Evolutionary conservation across 2,329 filamentous ascomycete species (phyloP), one percentile per base, ranked within the genome.

Genomic region (Aquanectria penicillioides): DNA sequence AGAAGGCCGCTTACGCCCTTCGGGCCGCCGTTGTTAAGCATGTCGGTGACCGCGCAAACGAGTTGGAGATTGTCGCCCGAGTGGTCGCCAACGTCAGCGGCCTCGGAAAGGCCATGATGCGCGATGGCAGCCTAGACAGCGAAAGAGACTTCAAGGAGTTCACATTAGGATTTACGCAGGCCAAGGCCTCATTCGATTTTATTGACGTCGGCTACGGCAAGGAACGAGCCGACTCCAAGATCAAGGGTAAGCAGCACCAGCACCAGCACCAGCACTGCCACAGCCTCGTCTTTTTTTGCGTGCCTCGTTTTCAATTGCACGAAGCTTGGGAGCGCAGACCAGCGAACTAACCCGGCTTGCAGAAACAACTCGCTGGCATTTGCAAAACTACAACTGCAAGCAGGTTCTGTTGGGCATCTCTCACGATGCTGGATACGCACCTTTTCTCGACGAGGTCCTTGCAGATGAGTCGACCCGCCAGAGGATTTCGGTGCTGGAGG

Each of bases 381-480:
- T 89, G 41, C 77, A 79, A 63, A 88, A 88, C 60, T 74, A 80
- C 62, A 88, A 87, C 68, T 89, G 87, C 77, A 85, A 82, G 67
- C 82, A 87, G 64, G 78, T 89, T 43, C 73, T 89, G 28, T 76
- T 89, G 29, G 87, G 86, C 40, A 80, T 88, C 47, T 87, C 85
- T 2, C 86, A 88, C 65, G 86, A 89, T 67, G 78, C 84, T 22
- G 81, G 81, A 7, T 89, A 89, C 66, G 84, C 83, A 5, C 80
- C 85, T 8, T 85, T 88, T 62, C 72, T 89, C 17, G 81, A 86
- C 64, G 81, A 86, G 58, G 73, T 88, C 4, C 73, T 83, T 20
- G 75, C 77, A 38, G 80, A 85, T 31, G 74, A 80, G 10, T 65
- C 69, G 7, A 75, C 71, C 18, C 77, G 76, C 18, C 66, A 75